A percentile compares a stretch with the other conserved stretches of the same genome.
These are phyloP conservation scores for Magnaporthiopsis rhizophila DNA, from an alignment of 2,329 filamentous ascomycete species.

Conservation along the genomic window DNA sequence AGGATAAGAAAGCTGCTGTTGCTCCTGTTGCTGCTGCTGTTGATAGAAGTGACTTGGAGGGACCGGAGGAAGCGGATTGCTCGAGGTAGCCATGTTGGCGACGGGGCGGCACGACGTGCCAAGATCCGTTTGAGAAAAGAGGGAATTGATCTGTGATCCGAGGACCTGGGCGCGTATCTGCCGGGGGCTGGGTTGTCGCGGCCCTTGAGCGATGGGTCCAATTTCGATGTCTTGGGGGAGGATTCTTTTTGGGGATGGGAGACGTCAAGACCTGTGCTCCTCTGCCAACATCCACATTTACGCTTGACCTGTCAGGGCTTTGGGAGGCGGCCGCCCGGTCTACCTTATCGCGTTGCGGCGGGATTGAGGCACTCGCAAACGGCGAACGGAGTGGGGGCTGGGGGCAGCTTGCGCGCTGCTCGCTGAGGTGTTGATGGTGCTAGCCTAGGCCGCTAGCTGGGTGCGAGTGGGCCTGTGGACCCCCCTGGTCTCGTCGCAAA, in stretches of 20 bases:
- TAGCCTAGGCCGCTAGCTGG: not conserved
- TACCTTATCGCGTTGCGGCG: not conserved
- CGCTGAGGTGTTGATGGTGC: not conserved
- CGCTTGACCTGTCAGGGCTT: not conserved
- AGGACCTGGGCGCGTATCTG: not conserved
- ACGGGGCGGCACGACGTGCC: not conserved
- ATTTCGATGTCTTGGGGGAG: conserved; percentile 1
- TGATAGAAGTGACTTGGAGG: conserved; percentile 14
- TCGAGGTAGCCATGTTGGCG: conserved; percentile 14
- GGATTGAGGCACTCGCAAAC: not conserved
- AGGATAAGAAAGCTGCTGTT: not conserved
- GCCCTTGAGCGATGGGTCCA: conserved; percentile 1
- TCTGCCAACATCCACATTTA: not conserved
- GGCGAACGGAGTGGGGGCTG: not conserved
- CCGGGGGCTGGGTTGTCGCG: not conserved
- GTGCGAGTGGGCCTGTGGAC: conserved; percentile 7
- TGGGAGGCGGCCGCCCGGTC: not conserved
- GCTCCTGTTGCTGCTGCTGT: conserved; percentile 12
- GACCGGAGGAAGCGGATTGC: conserved; percentile 11
- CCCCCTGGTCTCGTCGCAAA: conserved; percentile 9
- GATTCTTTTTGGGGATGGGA: not conserved
- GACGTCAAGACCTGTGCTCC: not conserved
- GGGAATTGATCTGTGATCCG: conserved; percentile 1
- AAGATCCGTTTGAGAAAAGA: not conserved
- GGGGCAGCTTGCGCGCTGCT: not conserved